Evolutionary conservation across 2,329 filamentous ascomycete genomes (phyloP), one percentile per base, ranked within the genome.

Genomic region (Aspergillus tanneri): DNA sequence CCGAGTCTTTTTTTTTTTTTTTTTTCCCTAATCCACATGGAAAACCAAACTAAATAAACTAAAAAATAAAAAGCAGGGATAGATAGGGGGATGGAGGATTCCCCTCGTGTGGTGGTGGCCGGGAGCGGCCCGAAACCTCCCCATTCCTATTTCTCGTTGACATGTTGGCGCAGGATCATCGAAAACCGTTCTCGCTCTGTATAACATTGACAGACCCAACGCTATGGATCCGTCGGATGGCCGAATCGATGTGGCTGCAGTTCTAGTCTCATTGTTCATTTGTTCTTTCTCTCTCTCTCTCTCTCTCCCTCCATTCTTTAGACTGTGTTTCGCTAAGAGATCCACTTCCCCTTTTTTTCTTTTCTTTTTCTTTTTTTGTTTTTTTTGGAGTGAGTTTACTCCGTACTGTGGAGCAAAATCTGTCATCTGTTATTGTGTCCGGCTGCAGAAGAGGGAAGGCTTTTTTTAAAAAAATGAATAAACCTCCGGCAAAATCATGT

Each of bases 41-140:
- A n/a, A 28, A 5, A 28, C 5, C 4, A 12, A 28, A 28, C 4
- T n/a, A 12, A n/a, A n/a, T n/a, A 28, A 28, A 28, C 14, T n/a
- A 5, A 11, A 28, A 40, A 34, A 9, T 21, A 30, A 19, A 22
- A 12, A 30, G 35, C 9, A 40, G 11, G 9, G 27, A 30, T 27
- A 28, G 16, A 43, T 24, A 46, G 32, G 25, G 23, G 22, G 24
- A 19, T 21, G 36, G 24, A 27, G 23, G 36, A 47, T 39, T 40
- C 30, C 27, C 27, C 35, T 42, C 24, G 18, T 42, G 44, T 50
- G n/a, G n/a, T n/a, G n/a, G 45, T 45, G 38, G 36, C 44, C 49
- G 50, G 54, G 50, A 53, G 42, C 54, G 54, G 54, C 30, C 56
- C 56, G 54, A 55, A 55, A 59, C 50, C 52, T 47, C 46, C 43